These are phyloP conservation scores for Fraxinus dipetala DNA, from an alignment of 305 asterid genomes.

Conservation along the genomic window DNA sequence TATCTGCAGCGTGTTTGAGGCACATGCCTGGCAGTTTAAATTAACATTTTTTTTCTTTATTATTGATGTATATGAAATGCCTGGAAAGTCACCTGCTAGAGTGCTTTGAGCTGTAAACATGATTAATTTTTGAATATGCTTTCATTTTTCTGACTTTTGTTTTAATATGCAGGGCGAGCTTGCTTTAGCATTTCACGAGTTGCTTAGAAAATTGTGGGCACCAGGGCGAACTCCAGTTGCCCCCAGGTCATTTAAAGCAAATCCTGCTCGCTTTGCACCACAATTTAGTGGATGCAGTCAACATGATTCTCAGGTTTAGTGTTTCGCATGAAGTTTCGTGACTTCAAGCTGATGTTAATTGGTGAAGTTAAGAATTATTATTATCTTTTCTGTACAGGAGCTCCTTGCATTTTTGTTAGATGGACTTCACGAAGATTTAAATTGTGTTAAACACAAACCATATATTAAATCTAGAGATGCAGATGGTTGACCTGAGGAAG, in stretches of 20 bases:
- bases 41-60: not conserved
- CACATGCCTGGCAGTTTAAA: constrained; percentile 13
- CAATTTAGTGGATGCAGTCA: constrained; percentile 97
- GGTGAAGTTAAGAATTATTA: constrained; percentile 20
- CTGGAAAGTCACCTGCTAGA: constrained; percentile 1
- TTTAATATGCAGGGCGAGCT: constrained; percentile 78
- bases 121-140: constrained; percentile 17
- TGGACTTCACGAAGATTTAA: constrained; percentile 99
- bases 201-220: constrained; percentile 93
- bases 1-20: constrained; percentile 17
- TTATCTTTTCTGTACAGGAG: constrained; percentile 54
- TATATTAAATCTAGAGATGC: constrained; percentile 90
- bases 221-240: constrained; percentile 92
- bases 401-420: constrained; percentile 34
- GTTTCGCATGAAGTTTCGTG: constrained; percentile 12
- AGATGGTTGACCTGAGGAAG: constrained; percentile 95
- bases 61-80: constrained; percentile 10
- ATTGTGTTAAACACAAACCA: constrained; percentile 96
- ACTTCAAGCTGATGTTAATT: constrained; percentile 19
- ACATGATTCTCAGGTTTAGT: constrained; percentile 92
- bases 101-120: constrained; percentile 10
- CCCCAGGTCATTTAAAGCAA: constrained; percentile 85
- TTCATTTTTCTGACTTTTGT: constrained; percentile 19
- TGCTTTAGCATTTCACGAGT: constrained; percentile 97
- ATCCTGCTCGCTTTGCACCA: constrained; percentile 96